Percentiles rank a stretch among this genome's conserved stretches.
Evolutionary conservation across 345 rosid species (phyloP).

Genomic region (Moricandia arvensis): DNA sequence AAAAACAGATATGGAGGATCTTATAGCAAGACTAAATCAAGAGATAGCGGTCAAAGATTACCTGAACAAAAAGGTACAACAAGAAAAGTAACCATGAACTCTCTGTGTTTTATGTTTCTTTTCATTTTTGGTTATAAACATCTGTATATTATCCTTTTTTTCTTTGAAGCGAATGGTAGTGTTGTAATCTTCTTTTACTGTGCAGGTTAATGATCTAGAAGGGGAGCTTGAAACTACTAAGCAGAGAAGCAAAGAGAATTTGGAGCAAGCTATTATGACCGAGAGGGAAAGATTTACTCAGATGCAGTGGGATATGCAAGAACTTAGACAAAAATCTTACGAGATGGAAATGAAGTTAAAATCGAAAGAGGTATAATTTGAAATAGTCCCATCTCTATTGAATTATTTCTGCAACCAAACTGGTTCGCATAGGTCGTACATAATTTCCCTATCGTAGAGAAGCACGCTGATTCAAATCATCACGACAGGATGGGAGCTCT

Average conservation of each 20-base stretch:
- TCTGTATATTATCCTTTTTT: neutral
- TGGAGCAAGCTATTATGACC: constrained; percentile 79
- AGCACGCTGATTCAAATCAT: constrained; percentile 22
- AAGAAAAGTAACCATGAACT: constrained; percentile 6
- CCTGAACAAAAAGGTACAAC: constrained; percentile 80
- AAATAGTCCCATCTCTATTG: neutral
- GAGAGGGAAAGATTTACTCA: constrained; percentile 90
- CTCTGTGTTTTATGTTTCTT: neutral
- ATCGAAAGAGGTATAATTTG: constrained; percentile 55
- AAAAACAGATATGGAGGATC: constrained; percentile 98
- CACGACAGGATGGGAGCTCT: constrained; percentile 57
- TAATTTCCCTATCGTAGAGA: constrained; percentile 2
- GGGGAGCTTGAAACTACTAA: constrained; percentile 86
- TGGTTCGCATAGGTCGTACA: constrained; percentile 7
- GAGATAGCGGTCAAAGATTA: constrained; percentile 86
- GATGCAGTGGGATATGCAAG: constrained; percentile 99
- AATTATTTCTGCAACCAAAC: neutral
- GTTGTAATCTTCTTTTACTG: constrained; percentile 27
- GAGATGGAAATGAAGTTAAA: constrained; percentile 91
- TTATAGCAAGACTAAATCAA: constrained; percentile 83
- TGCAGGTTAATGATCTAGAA: constrained; percentile 90
- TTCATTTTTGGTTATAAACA: neutral
- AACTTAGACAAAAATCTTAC: constrained; percentile 71
- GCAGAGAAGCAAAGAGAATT: constrained; percentile 84
- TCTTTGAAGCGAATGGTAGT: neutral